phyloP scores from a whole-genome alignment of 495 filamentous ascomycete species.

The Trichoderma orchidacearum region DNA sequence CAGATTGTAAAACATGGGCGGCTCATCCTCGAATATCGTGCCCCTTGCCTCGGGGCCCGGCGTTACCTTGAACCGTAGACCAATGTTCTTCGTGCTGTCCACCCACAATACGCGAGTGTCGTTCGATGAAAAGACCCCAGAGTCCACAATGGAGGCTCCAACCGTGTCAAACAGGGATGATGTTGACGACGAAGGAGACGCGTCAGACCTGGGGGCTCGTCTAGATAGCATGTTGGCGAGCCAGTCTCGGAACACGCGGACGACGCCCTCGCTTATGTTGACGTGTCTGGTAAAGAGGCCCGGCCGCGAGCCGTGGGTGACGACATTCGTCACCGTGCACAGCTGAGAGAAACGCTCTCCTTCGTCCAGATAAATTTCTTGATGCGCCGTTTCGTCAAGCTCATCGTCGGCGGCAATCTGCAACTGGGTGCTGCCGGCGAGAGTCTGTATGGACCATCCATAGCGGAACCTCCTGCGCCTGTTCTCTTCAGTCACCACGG shows the following conservation, averaged over 20 bases:
- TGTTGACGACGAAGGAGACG: not conserved
- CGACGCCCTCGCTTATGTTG: slow-evolving; percentile 47
- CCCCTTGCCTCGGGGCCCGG: slow-evolving; percentile 15
- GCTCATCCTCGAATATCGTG: slow-evolving; percentile 42
- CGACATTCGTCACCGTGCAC: slow-evolving; percentile 51
- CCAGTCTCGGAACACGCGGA: slow-evolving; percentile 59
- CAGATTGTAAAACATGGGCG: slow-evolving; percentile 44
- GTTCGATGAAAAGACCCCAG: not conserved
- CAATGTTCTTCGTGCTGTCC: slow-evolving; percentile 37
- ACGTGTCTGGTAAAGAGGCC: slow-evolving; percentile 46
- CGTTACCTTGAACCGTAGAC: slow-evolving; percentile 41
- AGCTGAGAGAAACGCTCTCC: slow-evolving; percentile 61
- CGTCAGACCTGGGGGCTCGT: not conserved
- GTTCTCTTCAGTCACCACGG: slow-evolving; percentile 34
- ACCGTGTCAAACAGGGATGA: not conserved
- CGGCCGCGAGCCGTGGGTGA: slow-evolving; percentile 45
- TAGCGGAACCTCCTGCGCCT: slow-evolving; percentile 16
- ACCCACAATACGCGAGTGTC: slow-evolving; percentile 39
- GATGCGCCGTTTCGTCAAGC: slow-evolving; percentile 28
- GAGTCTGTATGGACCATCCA: slow-evolving; percentile 6
- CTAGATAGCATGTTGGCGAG: slow-evolving; percentile 29
- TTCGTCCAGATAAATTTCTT: slow-evolving; percentile 50
- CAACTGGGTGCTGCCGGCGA: slow-evolving; percentile 11
- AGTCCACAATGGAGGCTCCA: not conserved
- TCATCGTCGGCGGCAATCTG: not conserved